Conservation (phyloP, 108 stramenopile species). For the Stephanodiscus minutulus region DNA sequence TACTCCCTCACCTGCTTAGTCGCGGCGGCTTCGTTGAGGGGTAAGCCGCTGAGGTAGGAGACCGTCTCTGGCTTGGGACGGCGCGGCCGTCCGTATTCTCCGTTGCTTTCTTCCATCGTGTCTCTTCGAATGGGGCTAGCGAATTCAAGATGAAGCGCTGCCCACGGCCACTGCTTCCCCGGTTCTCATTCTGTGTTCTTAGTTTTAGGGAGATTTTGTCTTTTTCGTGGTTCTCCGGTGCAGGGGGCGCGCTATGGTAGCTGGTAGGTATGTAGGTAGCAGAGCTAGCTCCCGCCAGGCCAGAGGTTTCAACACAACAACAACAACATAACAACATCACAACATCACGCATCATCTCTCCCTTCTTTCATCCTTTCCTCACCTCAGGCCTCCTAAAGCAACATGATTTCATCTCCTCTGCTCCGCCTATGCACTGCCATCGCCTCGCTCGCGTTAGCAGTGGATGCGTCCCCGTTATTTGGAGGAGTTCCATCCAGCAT, state of each 20-base stretch:
- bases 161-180: too few species aligned
- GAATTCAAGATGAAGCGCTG: too few species aligned
- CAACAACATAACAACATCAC: too few species aligned
- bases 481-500: too few species aligned
- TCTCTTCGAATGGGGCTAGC: background rate
- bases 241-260: too few species aligned
- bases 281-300: background rate
- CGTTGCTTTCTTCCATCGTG: conserved; percentile 1
- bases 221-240: too few species aligned
- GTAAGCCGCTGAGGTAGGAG: conserved; percentile 73
- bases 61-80: conserved; percentile 80
- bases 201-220: too few species aligned
- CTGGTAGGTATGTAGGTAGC: too few species aligned
- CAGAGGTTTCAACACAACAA: too few species aligned
- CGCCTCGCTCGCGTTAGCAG: background rate
- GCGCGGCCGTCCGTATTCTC: conserved; percentile 74
- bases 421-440: background rate
- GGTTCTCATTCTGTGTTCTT: too few species aligned
- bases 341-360: background rate
- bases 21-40: conserved; percentile 65
- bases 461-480: conserved; percentile 24
- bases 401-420: background rate
- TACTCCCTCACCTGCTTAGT: conserved; percentile 59
- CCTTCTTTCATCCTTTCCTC: too few species aligned
- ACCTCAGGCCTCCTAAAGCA: too few species aligned